Conservation (phyloP, 345 rosid genomes). For the Balakata baccata region DNA sequence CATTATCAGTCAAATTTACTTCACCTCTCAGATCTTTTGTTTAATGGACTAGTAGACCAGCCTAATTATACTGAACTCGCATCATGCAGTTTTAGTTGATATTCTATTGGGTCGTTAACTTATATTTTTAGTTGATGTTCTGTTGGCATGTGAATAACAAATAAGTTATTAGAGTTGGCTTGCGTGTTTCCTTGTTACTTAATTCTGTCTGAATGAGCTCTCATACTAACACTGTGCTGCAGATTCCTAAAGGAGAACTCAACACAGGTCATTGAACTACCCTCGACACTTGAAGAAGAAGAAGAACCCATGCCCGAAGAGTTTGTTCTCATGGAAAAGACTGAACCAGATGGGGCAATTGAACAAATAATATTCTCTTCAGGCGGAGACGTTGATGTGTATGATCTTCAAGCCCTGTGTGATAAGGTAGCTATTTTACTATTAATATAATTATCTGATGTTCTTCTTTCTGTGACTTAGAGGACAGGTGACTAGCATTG, state of each 20-base stretch:
- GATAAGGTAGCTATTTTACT: conserved; percentile 54
- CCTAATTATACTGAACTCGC: neutral
- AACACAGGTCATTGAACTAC: conserved; percentile 66
- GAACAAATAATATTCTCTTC: conserved; percentile 88
- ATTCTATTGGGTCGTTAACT: neutral
- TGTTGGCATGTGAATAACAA: neutral
- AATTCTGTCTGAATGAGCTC: neutral
- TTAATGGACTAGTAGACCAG: neutral
- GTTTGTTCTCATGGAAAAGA: conserved; percentile 66
- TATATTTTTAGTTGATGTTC: neutral
- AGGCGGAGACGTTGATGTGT: conserved; percentile 82
- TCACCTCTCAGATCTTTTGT: neutral
- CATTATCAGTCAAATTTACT: neutral
- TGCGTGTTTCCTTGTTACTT: neutral
- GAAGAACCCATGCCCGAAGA: conserved; percentile 68
- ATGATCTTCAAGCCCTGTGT: conserved; percentile 88
- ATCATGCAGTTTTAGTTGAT: no score
- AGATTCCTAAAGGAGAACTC: conserved; percentile 63
- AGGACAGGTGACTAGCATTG: neutral
- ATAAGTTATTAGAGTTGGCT: neutral
- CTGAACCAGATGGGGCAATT: conserved; percentile 55
- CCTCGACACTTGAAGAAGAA: conserved; percentile 51
- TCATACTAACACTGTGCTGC: conserved; percentile 8
- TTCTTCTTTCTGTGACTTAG: neutral
- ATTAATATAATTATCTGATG: no score